phyloP scores from a whole-genome alignment of 257 asterid species.

The Cynanchum wilfordii region DNA sequence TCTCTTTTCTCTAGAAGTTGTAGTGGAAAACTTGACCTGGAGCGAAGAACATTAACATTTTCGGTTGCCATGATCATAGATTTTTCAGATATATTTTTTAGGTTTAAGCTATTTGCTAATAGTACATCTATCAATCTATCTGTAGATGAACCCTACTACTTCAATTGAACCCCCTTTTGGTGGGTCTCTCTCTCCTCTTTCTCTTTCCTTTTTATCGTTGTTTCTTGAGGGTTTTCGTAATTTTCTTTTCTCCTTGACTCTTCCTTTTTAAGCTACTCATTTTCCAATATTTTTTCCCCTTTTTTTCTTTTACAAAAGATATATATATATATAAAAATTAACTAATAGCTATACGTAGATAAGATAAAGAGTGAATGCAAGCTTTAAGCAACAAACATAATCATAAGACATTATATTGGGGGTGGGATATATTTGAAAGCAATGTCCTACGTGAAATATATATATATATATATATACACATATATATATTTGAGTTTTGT shows the following conservation, averaged over 20 bases:
- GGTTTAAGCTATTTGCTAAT: background rate
- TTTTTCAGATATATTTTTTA: slow-evolving; percentile 3
- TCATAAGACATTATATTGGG: slow-evolving; percentile 52
- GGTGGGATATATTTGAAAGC: slow-evolving; percentile 19
- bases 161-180: slow-evolving; percentile 24
- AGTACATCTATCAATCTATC: slow-evolving; percentile 19
- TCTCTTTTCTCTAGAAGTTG: slow-evolving; percentile 45
- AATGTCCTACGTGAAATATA: background rate
- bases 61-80: slow-evolving; percentile 41
- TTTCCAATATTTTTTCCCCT: background rate
- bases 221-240: slow-evolving; percentile 3
- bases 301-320: background rate
- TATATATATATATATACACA: background rate
- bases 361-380: slow-evolving; percentile 34
- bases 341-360: background rate
- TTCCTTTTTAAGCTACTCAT: slow-evolving; percentile 8
- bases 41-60: slow-evolving; percentile 17
- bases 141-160: slow-evolving; percentile 26
- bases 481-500: too few relatives aligned
- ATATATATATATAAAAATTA: background rate
- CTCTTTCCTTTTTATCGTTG: background rate
- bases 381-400: slow-evolving; percentile 87
- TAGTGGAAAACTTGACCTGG: slow-evolving; percentile 44
- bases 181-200: slow-evolving; percentile 22
- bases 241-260: background rate